Conservation (phyloP, 352 stramenopile genomes). For the Aphanomyces astaci region DNA sequence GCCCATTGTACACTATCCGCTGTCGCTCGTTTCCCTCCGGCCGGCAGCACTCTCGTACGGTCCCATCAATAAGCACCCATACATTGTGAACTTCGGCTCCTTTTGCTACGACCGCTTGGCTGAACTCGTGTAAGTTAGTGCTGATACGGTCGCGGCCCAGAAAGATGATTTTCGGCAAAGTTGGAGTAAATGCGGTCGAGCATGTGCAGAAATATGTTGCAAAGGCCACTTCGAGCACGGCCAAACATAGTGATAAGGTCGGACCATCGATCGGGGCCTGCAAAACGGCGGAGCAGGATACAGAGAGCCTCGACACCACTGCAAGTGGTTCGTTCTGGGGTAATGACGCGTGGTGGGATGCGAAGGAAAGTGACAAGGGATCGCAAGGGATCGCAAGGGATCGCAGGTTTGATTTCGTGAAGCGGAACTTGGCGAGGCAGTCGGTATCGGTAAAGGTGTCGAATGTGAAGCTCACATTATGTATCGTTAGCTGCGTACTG, state of each 20-base stretch:
- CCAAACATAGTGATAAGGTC: conserved; percentile 8
- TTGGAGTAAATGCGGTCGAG: background rate
- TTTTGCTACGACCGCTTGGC: too few species aligned
- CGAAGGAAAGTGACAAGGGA: background rate
- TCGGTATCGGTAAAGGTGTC: background rate
- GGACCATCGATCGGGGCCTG: conserved; percentile 1
- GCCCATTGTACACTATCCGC: background rate
- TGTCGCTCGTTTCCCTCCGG: background rate
- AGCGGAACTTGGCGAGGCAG: background rate
- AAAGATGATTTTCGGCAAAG: background rate
- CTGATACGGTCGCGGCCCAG: background rate
- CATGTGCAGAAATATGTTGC: conserved; percentile 16
- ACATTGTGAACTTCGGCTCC: background rate
- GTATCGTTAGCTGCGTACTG: background rate
- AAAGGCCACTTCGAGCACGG: conserved; percentile 5
- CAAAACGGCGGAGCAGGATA: conserved; percentile 1
- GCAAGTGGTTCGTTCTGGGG: background rate
- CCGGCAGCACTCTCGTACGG: background rate
- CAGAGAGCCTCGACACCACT: background rate
- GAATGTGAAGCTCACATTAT: background rate
- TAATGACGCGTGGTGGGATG: background rate
- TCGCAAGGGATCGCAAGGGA: too few species aligned
- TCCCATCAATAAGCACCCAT: conserved; percentile 7
- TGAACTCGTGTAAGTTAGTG: too few species aligned
- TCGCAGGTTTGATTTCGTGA: too few species aligned